Percentiles rank a stretch among this genome's conserved stretches.
Conservation (phyloP, 164 flowering plant species). For the Dillenia suffruticosa region DNA sequence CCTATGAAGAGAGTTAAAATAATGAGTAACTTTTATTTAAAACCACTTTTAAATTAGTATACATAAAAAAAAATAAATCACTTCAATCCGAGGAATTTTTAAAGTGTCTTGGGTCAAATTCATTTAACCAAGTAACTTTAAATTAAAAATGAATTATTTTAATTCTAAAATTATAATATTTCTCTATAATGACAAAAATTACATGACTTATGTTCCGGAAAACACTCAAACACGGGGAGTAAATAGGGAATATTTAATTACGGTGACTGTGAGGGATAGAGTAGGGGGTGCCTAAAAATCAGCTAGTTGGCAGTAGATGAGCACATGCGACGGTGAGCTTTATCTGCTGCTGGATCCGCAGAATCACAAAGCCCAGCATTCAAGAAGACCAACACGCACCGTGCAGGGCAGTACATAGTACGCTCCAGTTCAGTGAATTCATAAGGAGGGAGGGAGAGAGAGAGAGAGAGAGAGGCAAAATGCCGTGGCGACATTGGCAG, state of each 20-base stretch:
- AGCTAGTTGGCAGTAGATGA: constrained; percentile 13
- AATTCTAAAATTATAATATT: neutral
- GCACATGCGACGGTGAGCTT: constrained; percentile 32
- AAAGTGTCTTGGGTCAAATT: no score
- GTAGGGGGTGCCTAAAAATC: constrained; percentile 5
- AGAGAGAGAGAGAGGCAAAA: neutral
- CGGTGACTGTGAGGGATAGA: no score
- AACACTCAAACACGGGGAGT: constrained; percentile 1
- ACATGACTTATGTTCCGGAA: neutral
- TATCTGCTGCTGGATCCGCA: constrained; percentile 1
- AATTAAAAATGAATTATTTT: neutral
- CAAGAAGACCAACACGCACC: constrained; percentile 13
- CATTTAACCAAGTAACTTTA: neutral
- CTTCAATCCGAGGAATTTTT: no score
- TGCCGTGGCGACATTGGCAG: no score
- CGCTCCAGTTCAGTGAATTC: constrained; percentile 30
- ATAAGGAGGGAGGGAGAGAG: constrained; percentile 10
- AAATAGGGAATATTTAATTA: neutral
- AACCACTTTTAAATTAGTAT: no score
- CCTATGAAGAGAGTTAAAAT: no score
- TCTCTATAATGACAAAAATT: neutral
- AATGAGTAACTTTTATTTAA: no score
- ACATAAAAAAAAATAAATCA: no score
- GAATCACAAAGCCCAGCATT: constrained; percentile 27
- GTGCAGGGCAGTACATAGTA: constrained; percentile 12